Evolutionary conservation across 768 basidiomycete species (phyloP).

Genomic region (Sporobolomyces roseus): DNA sequence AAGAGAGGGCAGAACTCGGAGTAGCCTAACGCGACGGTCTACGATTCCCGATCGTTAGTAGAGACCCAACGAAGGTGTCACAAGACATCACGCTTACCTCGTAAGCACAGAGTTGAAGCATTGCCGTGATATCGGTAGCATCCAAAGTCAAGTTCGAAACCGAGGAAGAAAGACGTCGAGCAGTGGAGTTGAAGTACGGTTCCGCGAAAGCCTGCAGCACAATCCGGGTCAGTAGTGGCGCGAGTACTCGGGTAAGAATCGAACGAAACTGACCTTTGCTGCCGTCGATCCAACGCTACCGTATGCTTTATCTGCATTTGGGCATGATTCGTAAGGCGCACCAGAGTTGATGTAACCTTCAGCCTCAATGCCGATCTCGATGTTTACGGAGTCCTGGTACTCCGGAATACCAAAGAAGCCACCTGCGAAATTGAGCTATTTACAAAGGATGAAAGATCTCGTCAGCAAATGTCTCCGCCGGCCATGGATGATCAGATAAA

Average conservation of each 20-base stretch:
- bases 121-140: constrained; percentile 44
- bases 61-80: neutral
- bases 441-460: constrained; percentile 50
- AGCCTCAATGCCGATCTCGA: constrained; percentile 48
- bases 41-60: neutral
- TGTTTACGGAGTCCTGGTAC: constrained; percentile 49
- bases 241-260: neutral
- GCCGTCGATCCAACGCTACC: constrained; percentile 19
- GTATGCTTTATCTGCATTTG: constrained; percentile 9
- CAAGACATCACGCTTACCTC: constrained; percentile 40
- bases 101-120: constrained; percentile 50
- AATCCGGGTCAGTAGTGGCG: too few species aligned
- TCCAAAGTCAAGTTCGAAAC: constrained; percentile 42
- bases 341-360: constrained; percentile 47
- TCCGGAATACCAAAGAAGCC: constrained; percentile 50
- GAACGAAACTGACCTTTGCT: neutral
- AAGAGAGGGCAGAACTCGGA: constrained; percentile 50
- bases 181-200: constrained; percentile 35
- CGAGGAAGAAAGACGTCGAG: constrained; percentile 41
- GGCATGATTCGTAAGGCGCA: constrained; percentile 46
- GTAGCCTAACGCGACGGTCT: constrained; percentile 45
- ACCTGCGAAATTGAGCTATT: constrained; percentile 53
- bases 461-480: too few species aligned
- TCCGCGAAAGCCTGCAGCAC: constrained; percentile 6
- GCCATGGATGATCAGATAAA: too few species aligned